Base-by-base conservation (phyloP, 78 protist species). In the Cavenderia fasciculata region DNA sequence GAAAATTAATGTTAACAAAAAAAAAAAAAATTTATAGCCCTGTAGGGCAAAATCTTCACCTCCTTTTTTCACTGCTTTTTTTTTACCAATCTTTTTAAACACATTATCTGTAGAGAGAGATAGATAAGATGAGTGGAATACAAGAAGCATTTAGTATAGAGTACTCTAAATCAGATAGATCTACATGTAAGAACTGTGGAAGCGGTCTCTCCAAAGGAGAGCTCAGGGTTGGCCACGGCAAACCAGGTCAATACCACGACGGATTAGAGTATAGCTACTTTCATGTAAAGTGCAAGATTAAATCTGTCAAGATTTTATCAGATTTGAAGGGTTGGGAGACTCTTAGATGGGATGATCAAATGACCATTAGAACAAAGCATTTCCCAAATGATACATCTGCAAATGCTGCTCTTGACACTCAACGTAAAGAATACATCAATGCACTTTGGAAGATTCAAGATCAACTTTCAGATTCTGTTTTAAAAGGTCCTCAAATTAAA, bases 341-440 rank as follows among this genome's bases (percentile, higher is more conserved):
- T 18, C 47, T 72, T 21, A 46, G 86, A 31, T 87, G 86, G 85
- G 84, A 72, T 2, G 93, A 87, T 29, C 70, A 74, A 62, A 8
- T 21, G 27, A 5, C 8, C 4, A 10, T 87, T 23, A 44, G 25
- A 29, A 33, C 12, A 1, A 74, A 47, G 7, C 27, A 66, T 29
- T 69, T 69, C 27, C 43, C 43, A 11, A 27, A 27, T 16, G 12
- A 7, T 12, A 5, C 11, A 4, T 4, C 46, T 19, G 63, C 70
- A 21, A 18, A 36, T 11, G 46, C 78, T 19, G 77, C 65, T 11
- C 18, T 5, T 2, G 78, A 86, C 2, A 38, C 43, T 2, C 27
- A 57, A 11, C 79, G 93, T n/a, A 23, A 71, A 43, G 38, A 61
- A 23, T 77, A 74, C 43, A 29, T 63, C 16, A 59, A 74, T 0